Evolutionary conservation across 495 filamentous ascomycete genomes (phyloP), one percentile per base, ranked within the genome.

Genomic region (Penicillium ochrochloron): DNA sequence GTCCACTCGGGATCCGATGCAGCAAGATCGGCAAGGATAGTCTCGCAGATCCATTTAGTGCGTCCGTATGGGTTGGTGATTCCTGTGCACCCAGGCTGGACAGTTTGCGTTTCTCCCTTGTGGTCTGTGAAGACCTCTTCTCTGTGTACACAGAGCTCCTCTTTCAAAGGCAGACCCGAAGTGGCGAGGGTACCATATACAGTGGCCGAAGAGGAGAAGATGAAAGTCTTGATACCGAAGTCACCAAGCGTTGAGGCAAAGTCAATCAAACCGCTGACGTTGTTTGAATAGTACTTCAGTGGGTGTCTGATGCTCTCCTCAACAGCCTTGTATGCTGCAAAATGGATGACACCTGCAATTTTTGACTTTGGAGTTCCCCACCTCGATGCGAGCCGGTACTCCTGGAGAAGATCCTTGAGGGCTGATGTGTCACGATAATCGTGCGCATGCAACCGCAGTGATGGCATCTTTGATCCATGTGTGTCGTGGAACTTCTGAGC

Each of bases 141-240:
- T 60, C 84, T 83, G 75, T 88, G 85, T 5, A 86, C 80, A 66
- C 86, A 83, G 54, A 86, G 79, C 61, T 88, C 85, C 62, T 90
- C 87, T 35, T 80, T 80, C 42, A 90, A 71, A 1, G 86, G 86
- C 25, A 76, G 64, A 11, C 84, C 83, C 7, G 76, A 75, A 41
- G 84, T 83, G 25, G 85, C 83, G 19, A 83, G 72, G 19, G 82
- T 78, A 11, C 87, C 87, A 66, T 90, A 90, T 17, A 90, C 86
- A 5, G 85, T 91, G 78, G 72, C 87, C 0, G 88, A 90, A 34
- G 85, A 86, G 7, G 84, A 87, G 73, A 90, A 89, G 65, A 90
- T 84, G 66, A 90, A 87, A 19, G 83, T 87, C 69, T 84, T 88
- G 74, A 90, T 86, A 46, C 79, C 80, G 67, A 84, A 87, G 15